Base-by-base conservation (phyloP, 192 early-diverging fungal genomes). In the Oehlia diaphana region DNA sequence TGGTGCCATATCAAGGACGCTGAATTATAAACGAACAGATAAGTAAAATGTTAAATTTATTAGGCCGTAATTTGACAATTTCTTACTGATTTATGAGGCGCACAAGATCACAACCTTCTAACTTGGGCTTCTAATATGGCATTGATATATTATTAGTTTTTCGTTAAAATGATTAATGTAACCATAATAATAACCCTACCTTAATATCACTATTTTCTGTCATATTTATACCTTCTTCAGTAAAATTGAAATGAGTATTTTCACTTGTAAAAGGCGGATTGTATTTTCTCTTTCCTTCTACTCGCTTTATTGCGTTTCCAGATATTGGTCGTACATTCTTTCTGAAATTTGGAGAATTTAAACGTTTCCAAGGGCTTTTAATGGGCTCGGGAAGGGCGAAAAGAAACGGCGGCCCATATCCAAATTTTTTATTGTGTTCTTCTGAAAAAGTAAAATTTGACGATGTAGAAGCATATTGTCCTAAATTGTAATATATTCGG, bases 351-450 rank as follows among this genome's bases (percentile, higher is more conserved):
- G 37, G 37, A 2, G 31, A 31, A 70, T 31, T 39, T n/a, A n/a
- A 37, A n/a, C 31, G 37, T 39, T 42, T 35, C 68, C 68, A 70
- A 19, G 16, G 37, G 33, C 37, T 37, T 37, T 35, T 39, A 37
- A 70, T 44, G 31, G 68, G 68, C 19, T 70, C 68, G 33, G 65
- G 65, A 35, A 67, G 31, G 2, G 65, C 19, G 26, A 67, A 67
- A 67, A 67, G 65, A 33, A 67, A 67, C 6, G 65, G 31, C 4
- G 65, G 65, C 19, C 65, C 65, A 31, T 33, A 67, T 35, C 65
- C 65, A 33, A 67, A 67, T 16, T 67, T 67, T 6, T 58, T 58
- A 58, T 58, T 58, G 3, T 19, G 50, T 19, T 58, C 50, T 16
- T 53, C 53, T 58, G 53, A 58, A 58, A 58, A 58, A 19, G 16